Evolutionary conservation across 306 rosid genomes (phyloP), one percentile per base, ranked within the genome.

Genomic region (Fagus crenata): DNA sequence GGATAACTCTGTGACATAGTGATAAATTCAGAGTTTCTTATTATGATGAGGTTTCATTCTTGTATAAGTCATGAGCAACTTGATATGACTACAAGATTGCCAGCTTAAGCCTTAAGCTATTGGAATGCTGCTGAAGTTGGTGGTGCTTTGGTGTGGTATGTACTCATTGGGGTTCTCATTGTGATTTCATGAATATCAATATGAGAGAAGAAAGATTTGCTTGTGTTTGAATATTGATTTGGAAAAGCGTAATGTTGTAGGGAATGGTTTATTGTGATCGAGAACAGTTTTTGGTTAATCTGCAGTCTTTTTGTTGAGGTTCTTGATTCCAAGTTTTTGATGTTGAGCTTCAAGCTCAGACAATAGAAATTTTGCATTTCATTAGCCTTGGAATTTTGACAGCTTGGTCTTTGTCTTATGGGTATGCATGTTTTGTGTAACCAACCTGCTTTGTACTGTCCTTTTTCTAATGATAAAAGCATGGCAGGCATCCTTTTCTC

Each of bases 361-460:
- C 9, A 18, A 58, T n/a, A 58, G 31, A 32, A 22, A 28, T 28
- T 18, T 7, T 31, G 6, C 51, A 46, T 46, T 46, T 46, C 51
- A 46, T 46, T 2, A 46, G 51, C 51, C 51, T 46, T 46, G 8
- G 11, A 46, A 12, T 46, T 46, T 58, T 31, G 36, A 58, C 65
- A 69, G 43, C 53, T 53, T 59, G 32, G 11, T 59, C 74, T n/a
- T 51, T 78, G 14, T 68, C 69, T 71, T 53, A 39, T 46, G 64
- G 77, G n/a, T 32, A 51, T 59, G 53, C 65, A 0, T 58, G 65
- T 22, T 78, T 13, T 72, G 51, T 67, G 72, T 72, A 75, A 22
- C 28, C 53, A 13, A 28, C 39, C 37, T 55, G 39, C 51, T 56
- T 35, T 6, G 7, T 36, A 33, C 56, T 6, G 41, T 49, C 35